phyloP scores from a whole-genome alignment of 169 alveolate genomes.

The Plasmodium relictum region DNA sequence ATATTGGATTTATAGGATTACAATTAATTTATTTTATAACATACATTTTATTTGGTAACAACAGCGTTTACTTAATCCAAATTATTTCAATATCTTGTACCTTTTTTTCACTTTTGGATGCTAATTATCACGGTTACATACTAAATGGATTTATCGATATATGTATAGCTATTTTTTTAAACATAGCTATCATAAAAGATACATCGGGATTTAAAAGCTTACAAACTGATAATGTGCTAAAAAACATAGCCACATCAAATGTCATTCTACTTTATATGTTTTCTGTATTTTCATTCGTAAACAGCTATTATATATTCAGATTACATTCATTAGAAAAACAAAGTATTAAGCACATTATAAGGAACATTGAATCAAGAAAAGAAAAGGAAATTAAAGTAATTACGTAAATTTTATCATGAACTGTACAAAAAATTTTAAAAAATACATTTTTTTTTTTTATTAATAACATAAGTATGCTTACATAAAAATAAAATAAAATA shows the following conservation, averaged over 20 bases:
- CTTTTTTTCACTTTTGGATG: conserved; percentile 65
- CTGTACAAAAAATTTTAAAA: neutral
- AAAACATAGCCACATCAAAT: conserved; percentile 65
- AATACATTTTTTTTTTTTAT: conserved; percentile 3
- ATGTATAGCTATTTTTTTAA: conserved; percentile 67
- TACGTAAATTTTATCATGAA: neutral
- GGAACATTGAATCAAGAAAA: conserved; percentile 56
- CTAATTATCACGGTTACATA: conserved; percentile 75
- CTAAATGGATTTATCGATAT: conserved; percentile 70
- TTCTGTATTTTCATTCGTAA: conserved; percentile 58
- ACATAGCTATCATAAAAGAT: conserved; percentile 60
- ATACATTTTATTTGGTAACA: conserved; percentile 64
- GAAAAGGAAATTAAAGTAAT: conserved; percentile 18
- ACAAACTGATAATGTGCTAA: conserved; percentile 51
- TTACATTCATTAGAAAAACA: conserved; percentile 66
- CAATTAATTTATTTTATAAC: conserved; percentile 74
- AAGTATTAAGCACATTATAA: conserved; percentile 62
- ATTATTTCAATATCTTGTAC: conserved; percentile 71
- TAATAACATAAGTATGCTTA: neutral
- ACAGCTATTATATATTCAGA: conserved; percentile 50
- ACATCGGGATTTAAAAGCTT: conserved; percentile 60
- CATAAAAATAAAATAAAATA: conserved; percentile 14
- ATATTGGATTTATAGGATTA: conserved; percentile 75
- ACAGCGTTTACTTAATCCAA: conserved; percentile 61
- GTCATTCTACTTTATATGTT: conserved; percentile 66